A percentile compares a stretch with the other conserved stretches of the same genome.
Evolutionary conservation across 257 asterid species (phyloP).

Genomic region (Galeopsis tetrahit): DNA sequence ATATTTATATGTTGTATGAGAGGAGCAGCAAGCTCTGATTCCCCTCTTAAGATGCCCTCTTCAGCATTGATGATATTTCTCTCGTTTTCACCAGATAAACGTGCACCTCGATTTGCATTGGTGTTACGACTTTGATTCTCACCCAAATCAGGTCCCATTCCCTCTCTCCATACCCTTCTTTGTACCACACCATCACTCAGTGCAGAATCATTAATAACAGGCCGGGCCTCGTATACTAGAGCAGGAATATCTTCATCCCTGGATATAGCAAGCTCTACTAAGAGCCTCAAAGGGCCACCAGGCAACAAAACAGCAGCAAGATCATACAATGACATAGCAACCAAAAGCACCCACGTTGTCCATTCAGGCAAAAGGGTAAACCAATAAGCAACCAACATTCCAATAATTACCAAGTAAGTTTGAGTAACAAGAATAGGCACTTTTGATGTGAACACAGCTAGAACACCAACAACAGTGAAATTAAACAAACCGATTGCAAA

Average conservation of each 20-base stretch:
- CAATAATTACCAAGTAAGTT: constrained; percentile 82
- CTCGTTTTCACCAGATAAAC: constrained; percentile 35
- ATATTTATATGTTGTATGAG: constrained; percentile 66
- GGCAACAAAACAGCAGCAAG: constrained; percentile 97
- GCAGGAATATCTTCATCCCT: constrained; percentile 99
- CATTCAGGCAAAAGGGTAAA: constrained; percentile 95
- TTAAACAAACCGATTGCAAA: constrained; percentile 67
- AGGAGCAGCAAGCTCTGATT: constrained; percentile 77
- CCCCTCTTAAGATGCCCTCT: constrained; percentile 44
- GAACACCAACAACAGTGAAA: constrained; percentile 81
- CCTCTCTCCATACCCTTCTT: constrained; percentile 88
- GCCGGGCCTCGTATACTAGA: constrained; percentile 95
- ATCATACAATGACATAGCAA: constrained; percentile 96
- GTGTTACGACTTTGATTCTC: constrained; percentile 31
- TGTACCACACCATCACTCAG: constrained; percentile 39
- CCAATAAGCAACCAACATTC: constrained; percentile 95
- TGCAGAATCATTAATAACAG: constrained; percentile 46
- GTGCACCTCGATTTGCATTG: not conserved
- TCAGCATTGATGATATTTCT: constrained; percentile 49
- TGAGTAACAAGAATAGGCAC: constrained; percentile 76
- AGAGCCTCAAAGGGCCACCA: constrained; percentile 88
- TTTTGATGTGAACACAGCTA: constrained; percentile 77
- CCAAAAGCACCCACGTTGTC: constrained; percentile 96
- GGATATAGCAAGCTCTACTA: constrained; percentile 92
- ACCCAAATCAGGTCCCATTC: constrained; percentile 32